Percentiles rank a stretch among this genome's conserved stretches.
Evolutionary conservation across 768 basidiomycete species (phyloP).

Genomic region (Agrocybe praecox): DNA sequence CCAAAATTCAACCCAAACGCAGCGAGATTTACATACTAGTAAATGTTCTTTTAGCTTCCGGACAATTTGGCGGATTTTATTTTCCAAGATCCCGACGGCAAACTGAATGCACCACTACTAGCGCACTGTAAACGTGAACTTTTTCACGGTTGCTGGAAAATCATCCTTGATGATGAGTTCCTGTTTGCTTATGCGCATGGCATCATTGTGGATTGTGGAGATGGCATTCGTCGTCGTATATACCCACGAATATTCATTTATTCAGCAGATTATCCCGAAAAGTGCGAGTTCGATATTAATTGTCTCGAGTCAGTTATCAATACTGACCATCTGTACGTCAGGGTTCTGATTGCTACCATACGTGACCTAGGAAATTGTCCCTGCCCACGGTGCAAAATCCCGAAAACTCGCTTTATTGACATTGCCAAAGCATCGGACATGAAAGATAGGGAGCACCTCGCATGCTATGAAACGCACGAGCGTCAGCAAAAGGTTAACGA

Average conservation of each 20-base stretch:
- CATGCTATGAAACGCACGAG: too few species aligned
- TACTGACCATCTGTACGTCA: constrained; percentile 1
- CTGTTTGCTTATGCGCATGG: constrained; percentile 32
- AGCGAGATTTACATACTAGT: too few species aligned
- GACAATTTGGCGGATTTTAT: too few species aligned
- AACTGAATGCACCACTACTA: too few species aligned
- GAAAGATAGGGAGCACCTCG: too few species aligned
- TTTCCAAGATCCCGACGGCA: too few species aligned
- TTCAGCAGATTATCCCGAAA: constrained; percentile 41
- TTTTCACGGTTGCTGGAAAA: constrained; percentile 24
- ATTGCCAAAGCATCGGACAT: too few species aligned
- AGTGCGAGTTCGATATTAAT: too few species aligned
- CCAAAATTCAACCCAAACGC: too few species aligned
- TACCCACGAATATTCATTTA: constrained; percentile 36
- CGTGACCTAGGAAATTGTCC: constrained; percentile 32
- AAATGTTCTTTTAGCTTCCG: too few species aligned
- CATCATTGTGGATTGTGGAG: constrained; percentile 28
- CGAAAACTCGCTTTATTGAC: too few species aligned
- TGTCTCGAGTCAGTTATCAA: too few species aligned
- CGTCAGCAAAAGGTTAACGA: not conserved
- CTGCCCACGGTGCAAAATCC: constrained; percentile 31
- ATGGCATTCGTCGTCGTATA: constrained; percentile 30
- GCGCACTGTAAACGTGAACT: constrained; percentile 3
- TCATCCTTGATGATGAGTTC: constrained; percentile 35
- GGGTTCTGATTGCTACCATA: constrained; percentile 29